A percentile compares a stretch with the other conserved stretches of the same genome.
Conservation (phyloP, 2,329 filamentous ascomycete genomes). For the Amesomyces nigricolor region DNA sequence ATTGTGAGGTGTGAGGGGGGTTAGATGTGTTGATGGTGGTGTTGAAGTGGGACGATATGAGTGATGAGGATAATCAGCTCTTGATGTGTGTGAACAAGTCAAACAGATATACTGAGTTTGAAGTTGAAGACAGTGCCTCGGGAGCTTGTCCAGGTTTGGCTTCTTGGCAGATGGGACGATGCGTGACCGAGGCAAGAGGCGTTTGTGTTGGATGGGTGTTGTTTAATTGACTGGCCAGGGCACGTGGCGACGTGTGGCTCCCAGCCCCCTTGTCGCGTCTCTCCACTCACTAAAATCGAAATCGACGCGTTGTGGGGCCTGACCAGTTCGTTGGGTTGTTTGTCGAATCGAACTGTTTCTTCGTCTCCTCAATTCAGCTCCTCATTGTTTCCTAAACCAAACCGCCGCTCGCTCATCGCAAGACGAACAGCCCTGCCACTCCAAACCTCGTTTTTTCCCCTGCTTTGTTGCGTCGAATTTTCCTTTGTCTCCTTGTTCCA, state of each 20-base stretch:
- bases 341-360: background rate
- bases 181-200: background rate
- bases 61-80: background rate
- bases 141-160: too few relatives aligned
- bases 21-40: background rate
- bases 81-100: background rate
- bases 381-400: background rate
- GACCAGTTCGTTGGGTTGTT: background rate
- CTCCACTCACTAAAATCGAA: constrained; percentile 11
- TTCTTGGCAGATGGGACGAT: background rate
- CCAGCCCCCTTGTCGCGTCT: constrained; percentile 19
- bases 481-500: background rate
- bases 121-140: too few relatives aligned
- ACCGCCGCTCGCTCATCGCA: background rate
- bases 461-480: background rate
- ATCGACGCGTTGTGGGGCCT: constrained; percentile 17
- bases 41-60: background rate
- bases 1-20: constrained; percentile 40
- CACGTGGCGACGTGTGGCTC: constrained; percentile 24
- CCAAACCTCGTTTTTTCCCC: background rate
- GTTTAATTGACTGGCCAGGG: background rate
- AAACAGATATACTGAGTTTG: too few relatives aligned
- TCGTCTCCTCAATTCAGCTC: background rate
- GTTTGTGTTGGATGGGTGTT: background rate
- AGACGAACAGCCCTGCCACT: background rate